These are phyloP conservation scores for Elsinoe perseae DNA, from an alignment of 2,329 filamentous ascomycete genomes.

Conservation along the genomic window DNA sequence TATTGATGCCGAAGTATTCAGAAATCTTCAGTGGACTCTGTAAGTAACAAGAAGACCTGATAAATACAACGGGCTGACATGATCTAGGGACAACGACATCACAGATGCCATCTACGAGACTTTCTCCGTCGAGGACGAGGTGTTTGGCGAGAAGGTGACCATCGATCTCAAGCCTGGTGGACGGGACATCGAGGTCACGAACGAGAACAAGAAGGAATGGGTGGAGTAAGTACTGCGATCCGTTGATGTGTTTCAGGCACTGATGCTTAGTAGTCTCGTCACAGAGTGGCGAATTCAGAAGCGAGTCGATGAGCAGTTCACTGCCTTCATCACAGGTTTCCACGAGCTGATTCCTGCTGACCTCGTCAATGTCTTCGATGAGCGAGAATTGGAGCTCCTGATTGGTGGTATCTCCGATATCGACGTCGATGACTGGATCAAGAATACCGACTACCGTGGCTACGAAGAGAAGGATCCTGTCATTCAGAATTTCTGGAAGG, in stretches of 20 bases:
- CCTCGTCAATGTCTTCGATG: conserved; percentile 96
- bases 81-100: conserved; percentile 76
- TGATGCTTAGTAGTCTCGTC: conserved; percentile 55
- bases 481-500: conserved; percentile 97
- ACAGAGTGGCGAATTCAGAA: conserved; percentile 99
- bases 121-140: conserved; percentile 94
- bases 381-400: conserved; percentile 89
- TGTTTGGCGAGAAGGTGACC: conserved; percentile 88
- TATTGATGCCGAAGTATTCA: conserved; percentile 95
- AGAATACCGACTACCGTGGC: conserved; percentile 97
- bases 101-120: conserved; percentile 90
- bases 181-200: conserved; percentile 88
- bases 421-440: conserved; percentile 99
- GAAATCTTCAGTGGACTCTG: conserved; percentile 93
- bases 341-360: conserved; percentile 95
- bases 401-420: conserved; percentile 99
- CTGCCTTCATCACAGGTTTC: conserved; percentile 94
- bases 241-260: not conserved
- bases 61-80: not conserved
- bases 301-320: conserved; percentile 95
- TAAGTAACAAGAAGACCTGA: conserved; percentile 31
- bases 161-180: conserved; percentile 90
- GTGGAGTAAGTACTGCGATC: conserved; percentile 59
- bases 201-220: conserved; percentile 98
- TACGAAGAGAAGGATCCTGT: conserved; percentile 98